Evolutionary conservation across 768 basidiomycete species (phyloP), one percentile per base, ranked within the genome.

Genomic region (Hygrocybe coccinea): DNA sequence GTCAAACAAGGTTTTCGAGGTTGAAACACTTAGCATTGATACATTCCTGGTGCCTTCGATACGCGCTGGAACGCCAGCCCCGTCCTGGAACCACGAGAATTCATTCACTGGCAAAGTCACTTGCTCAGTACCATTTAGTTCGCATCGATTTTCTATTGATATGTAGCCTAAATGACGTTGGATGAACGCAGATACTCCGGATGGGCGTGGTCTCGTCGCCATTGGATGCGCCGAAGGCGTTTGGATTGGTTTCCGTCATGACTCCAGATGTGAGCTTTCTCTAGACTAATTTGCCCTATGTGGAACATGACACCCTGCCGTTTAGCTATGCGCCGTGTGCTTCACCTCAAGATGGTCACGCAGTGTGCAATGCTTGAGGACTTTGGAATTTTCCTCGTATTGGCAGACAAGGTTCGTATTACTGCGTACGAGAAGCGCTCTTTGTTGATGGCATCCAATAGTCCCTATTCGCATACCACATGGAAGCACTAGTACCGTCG

Each of bases 291-390:
- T 39, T 9, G 21, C 14, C 1, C 43, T 17, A 10, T 41, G 12
- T 46, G 21, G 11, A 50, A 25, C 1, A 29, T 8, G 22, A 34
- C 47, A 55, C 48, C 62, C 34, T 39, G 21, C 8, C 36, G 29
- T 33, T 24, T 56, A 95, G 91, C 93, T 2, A 84, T 97, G 77
- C 86, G 92, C 33, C 91, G 93, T 22, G 95, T 98, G 14, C 76
- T 98, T 2, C 95, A 97, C 67, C 74, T 98, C 44, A 92, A 93
- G 70, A 84, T 86, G 76, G 94, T 98, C 33, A 94, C 92, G 0
- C 93, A 97, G 65, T 92, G 91, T 67, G 94, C 94, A 0, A 95
- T 97, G 80, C 74, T 98, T 6, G 93, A 97, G 66, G 91, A 95
- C 59, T 97, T 97, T 69, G 91, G 93, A 14, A 93, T 97, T 60